Conservation (phyloP, 1,139 yeast genomes). For the Hansenula lynferdii region DNA sequence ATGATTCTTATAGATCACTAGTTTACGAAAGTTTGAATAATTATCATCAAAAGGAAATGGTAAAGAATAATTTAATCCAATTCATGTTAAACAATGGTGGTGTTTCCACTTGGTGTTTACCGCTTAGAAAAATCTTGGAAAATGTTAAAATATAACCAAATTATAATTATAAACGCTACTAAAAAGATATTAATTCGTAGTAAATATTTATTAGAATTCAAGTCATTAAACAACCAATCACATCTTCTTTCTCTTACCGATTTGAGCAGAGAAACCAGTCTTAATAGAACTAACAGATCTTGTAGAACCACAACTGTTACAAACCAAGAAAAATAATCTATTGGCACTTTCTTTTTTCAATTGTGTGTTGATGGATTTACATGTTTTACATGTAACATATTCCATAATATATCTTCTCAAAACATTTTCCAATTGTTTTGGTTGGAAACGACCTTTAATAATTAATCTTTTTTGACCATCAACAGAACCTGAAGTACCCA, state of each 20-base stretch:
- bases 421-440: conserved; percentile 95
- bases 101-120: conserved; percentile 51
- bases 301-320: conserved; percentile 97
- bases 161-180: no score
- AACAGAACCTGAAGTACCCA: conserved; percentile 99
- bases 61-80: conserved; percentile 30
- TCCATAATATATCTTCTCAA: conserved; percentile 95
- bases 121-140: conserved; percentile 47
- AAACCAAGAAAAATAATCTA: conserved; percentile 95
- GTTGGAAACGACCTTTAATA: conserved; percentile 97
- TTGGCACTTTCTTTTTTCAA: conserved; percentile 92
- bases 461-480: conserved; percentile 97
- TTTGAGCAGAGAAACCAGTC: conserved; percentile 99
- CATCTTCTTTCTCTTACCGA: conserved; percentile 65
- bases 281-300: conserved; percentile 96
- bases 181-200: no score
- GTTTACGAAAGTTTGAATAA: conserved; percentile 2
- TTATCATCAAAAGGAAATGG: conserved; percentile 10
- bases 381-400: conserved; percentile 97
- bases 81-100: conserved; percentile 50
- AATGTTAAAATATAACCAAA: conserved; percentile 11
- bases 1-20: not conserved
- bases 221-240: no score
- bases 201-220: no score
- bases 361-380: conserved; percentile 96